phyloP scores from a whole-genome alignment of 345 rosid species.

The Eucalyptus albens region DNA sequence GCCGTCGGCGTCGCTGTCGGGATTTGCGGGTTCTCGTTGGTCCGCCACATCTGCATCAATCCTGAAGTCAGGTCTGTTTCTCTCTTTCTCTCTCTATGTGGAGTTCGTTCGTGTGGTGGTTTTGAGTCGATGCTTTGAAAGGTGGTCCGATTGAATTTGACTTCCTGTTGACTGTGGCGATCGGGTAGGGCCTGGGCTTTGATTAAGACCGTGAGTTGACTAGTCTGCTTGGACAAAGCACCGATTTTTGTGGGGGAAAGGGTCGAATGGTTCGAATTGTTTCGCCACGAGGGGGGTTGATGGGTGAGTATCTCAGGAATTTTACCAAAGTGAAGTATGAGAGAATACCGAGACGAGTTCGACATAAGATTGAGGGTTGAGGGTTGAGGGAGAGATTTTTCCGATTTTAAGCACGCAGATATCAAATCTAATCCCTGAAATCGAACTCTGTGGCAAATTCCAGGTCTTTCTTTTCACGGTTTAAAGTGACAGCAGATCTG shows the following conservation, averaged over 20 bases:
- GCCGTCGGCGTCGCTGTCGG: conserved; percentile 84
- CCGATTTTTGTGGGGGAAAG: neutral
- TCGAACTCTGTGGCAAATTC: neutral
- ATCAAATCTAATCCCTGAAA: neutral
- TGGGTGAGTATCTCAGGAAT: neutral
- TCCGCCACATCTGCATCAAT: conserved; percentile 77
- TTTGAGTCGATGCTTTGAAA: neutral
- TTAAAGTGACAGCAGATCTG: neutral
- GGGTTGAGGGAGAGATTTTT: neutral
- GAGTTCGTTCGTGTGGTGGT: neutral
- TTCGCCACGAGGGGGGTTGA: neutral
- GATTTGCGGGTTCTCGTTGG: conserved; percentile 73
- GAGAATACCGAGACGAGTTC: neutral
- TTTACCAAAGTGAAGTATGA: neutral
- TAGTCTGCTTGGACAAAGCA: neutral
- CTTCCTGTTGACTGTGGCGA: neutral
- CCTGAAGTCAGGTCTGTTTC: conserved; percentile 91
- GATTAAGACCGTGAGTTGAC: neutral
- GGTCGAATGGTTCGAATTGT: neutral
- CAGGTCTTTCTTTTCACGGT: neutral
- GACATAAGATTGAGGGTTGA: neutral
- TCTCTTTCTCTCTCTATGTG: neutral
- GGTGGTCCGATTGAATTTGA: neutral
- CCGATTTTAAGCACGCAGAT: neutral
- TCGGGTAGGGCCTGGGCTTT: neutral